These are phyloP conservation scores for Scolecobasidium constrictum DNA, from an alignment of 2,329 filamentous ascomycete species.

Conservation along the genomic window DNA sequence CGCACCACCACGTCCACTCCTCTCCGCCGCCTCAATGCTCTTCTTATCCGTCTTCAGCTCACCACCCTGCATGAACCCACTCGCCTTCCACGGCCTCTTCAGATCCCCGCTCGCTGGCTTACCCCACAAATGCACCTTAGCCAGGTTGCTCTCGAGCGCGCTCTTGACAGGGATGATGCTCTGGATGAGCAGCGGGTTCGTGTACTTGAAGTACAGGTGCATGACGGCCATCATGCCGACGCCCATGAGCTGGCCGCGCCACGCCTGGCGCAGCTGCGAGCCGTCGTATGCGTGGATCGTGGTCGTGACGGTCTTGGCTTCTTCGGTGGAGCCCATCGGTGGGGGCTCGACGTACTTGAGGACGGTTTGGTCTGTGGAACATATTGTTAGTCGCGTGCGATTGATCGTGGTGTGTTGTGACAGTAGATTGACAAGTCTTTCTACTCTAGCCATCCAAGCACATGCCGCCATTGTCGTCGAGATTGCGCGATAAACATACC, in stretches of 20 bases:
- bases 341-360: constrained; percentile 98
- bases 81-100: constrained; percentile 89
- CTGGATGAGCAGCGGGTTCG: constrained; percentile 97
- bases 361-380: constrained; percentile 70
- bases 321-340: constrained; percentile 84
- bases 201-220: constrained; percentile 99
- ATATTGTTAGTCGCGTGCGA: constrained; percentile 13
- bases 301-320: constrained; percentile 92
- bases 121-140: constrained; percentile 91
- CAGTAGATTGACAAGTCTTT: too few species aligned
- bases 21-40: constrained; percentile 42
- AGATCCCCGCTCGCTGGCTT: constrained; percentile 80
- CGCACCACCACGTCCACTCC: constrained; percentile 37
- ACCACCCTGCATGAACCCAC: constrained; percentile 56
- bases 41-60: constrained; percentile 73
- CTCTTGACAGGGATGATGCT: constrained; percentile 96
- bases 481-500: constrained; percentile 59
- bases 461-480: too few species aligned
- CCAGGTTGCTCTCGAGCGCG: constrained; percentile 86
- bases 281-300: constrained; percentile 93
- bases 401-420: too few species aligned
- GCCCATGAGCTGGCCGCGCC: constrained; percentile 90
- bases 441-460: too few species aligned
- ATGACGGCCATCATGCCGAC: constrained; percentile 97
- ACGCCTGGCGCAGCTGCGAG: constrained; percentile 69